Base-by-base conservation (phyloP, 352 stramenopile species). In the Pythium aphanidermatum region DNA sequence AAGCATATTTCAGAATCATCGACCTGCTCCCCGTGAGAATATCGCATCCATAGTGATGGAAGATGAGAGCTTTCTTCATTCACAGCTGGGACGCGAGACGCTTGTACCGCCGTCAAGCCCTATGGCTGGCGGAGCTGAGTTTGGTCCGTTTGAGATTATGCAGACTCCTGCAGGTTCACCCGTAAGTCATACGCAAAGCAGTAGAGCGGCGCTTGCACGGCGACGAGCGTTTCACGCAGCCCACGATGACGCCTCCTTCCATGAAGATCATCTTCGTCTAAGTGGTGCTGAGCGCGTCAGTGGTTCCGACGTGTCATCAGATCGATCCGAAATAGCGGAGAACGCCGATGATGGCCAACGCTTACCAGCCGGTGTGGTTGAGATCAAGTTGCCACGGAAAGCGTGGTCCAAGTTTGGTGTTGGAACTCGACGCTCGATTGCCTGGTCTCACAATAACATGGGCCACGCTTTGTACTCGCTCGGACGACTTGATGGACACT, bases 361-460 rank as follows among this genome's bases (percentile, higher is more conserved):
- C 3, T 49, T 73, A 19, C 60, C 69, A 2, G 65, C 74, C 11
- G 78, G 72, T 4, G 58, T 70, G n/a, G 65, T 90, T 2, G 76
- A 91, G 31, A 93, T 93, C 47, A 82, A 77, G 32, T 82, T 93
- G 29, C 82, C 82, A 16, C 84, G 82, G 36, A 91, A 91, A 58
- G 79, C 80, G 12, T 93, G 82, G 82, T 74, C 76, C 16, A 68
- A 77, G 13, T 66, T 88, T 29, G 75, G 75, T 5, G 73, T 86
- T 6, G 67, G 69, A 2, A 70, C 70, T 14, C 77, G 83, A 23
- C 64, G 73, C 23, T 89, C 80, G 0, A 85, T 89, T 40, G 76
- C 80, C 30, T 72, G 82, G 51, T 86, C 80, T 2, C 79, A 89
- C 50, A 92, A 84, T 37, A 84, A 83, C 23, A 74, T 70, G 37